Evolutionary conservation across 2,329 filamentous ascomycete genomes (phyloP).

Genomic region (Seiridium unicorne): DNA sequence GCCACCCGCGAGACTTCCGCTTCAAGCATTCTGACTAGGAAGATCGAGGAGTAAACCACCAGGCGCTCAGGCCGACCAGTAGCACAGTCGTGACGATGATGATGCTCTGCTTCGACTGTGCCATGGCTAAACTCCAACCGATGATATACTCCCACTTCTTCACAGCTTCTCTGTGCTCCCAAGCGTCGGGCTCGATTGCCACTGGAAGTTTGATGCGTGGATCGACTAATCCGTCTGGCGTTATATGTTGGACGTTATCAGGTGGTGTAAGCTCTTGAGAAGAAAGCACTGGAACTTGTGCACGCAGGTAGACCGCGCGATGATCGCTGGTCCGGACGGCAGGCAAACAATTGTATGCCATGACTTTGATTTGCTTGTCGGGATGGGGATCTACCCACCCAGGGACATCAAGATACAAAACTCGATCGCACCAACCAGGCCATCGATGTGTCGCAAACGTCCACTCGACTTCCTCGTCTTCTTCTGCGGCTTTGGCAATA

Average conservation of each 20-base stretch:
- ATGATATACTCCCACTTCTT: constrained; percentile 35
- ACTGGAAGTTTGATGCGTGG: constrained; percentile 40
- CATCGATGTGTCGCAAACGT: constrained; percentile 79
- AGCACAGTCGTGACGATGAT: constrained; percentile 42
- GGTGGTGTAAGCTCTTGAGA: constrained; percentile 37
- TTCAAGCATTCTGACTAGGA: constrained; percentile 14
- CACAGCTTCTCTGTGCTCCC: constrained; percentile 42
- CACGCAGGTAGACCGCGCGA: constrained; percentile 73
- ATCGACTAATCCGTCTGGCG: constrained; percentile 13
- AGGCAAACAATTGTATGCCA: constrained; percentile 73
- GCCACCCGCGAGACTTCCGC: background rate
- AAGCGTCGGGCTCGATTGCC: constrained; percentile 53
- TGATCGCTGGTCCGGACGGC: constrained; percentile 85
- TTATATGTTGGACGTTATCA: constrained; percentile 11
- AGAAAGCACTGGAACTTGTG: constrained; percentile 60
- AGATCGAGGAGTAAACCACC: constrained; percentile 35
- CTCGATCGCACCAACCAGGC: constrained; percentile 91
- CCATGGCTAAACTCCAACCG: constrained; percentile 55
- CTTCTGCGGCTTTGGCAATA: constrained; percentile 19
- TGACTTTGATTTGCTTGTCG: constrained; percentile 42
- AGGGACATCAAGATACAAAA: constrained; percentile 71
- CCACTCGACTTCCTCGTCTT: constrained; percentile 51
- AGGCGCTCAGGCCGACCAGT: constrained; percentile 39
- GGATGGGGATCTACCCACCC: constrained; percentile 41
- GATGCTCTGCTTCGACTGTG: constrained; percentile 51